These are phyloP conservation scores for Fraxinus sp. DNA, from an alignment of 305 asterid species.

Conservation along the genomic window DNA sequence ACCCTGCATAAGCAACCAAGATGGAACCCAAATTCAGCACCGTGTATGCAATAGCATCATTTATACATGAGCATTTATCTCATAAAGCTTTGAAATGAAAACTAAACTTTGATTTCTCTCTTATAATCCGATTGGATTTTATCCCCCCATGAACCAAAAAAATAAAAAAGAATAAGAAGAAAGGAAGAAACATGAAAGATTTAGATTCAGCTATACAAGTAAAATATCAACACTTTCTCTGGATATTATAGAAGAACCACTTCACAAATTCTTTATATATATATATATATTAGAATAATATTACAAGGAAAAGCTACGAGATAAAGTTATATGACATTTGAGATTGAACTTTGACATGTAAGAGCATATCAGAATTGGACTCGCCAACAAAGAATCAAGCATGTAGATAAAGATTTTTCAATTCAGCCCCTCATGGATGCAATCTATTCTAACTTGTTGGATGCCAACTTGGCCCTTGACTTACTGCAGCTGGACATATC, in stretches of 20 bases:
- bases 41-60: background rate
- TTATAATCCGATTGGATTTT: too few relatives aligned
- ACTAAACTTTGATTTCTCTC: background rate
- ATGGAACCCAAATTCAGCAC: background rate
- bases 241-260: background rate
- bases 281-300: background rate
- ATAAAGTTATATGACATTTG: background rate
- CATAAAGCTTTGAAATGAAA: background rate
- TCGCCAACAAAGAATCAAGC: background rate
- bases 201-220: background rate
- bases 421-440: background rate
- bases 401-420: background rate
- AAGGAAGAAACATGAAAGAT: background rate
- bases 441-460: background rate
- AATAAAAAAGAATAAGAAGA: too few relatives aligned
- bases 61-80: background rate
- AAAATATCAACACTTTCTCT: background rate
- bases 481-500: background rate
- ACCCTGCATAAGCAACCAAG: background rate
- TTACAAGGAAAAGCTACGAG: background rate
- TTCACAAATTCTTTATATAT: background rate
- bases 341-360: background rate
- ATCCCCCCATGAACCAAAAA: background rate
- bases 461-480: background rate
- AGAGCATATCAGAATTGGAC: background rate